Base-by-base conservation (phyloP, 441 rosid genomes). In the Gossypium davidsonii region DNA sequence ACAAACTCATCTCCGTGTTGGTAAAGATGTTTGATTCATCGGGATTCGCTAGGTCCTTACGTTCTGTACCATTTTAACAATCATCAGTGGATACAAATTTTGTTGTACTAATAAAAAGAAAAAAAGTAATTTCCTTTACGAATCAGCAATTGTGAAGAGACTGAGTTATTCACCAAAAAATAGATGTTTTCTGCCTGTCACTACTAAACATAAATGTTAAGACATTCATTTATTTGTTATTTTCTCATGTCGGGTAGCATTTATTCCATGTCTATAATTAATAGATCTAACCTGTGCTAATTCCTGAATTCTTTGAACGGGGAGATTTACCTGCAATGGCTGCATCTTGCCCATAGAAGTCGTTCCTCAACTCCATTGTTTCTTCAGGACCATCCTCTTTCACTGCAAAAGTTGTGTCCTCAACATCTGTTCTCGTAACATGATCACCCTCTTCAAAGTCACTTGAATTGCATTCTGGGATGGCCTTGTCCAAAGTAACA, bases 241-340 rank as follows among this genome's bases (percentile, higher is more conserved):
- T 39, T 39, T 39, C 46, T 39, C 11, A 39, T 8, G 11, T 39
- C 44, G 46, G 11, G 2, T 39, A 39, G 11, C 46, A 39, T 39
- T 39, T 39, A 39, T 39, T 39, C 76, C 79, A 58, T 25, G 63
- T 26, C 39, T 7, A 25, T 25, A 25, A 58, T 58, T 58, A 25
- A 56, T 57, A 26, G 44, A 52, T 58, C 37, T 18, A 74, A 79
- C 81, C 81, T 73, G 6, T 56, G 59, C 23, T 25, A 15, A 34
- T 12, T 68, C 8, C 42, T 64, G 74, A 49, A 58, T 46, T 59
- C 51, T 55, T 61, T 49, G 28, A 4, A 11, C 2, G 26, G 53
- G 18, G 70, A 56, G 70, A 62, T 31, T 72, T 67, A 56, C 74
- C 67, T 5, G 12, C 72, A 7, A 14, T 20, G 1, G 12, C 31